Base-by-base conservation (phyloP, 164 flowering plant genomes). In the Chloranthus sessilifolius region DNA sequence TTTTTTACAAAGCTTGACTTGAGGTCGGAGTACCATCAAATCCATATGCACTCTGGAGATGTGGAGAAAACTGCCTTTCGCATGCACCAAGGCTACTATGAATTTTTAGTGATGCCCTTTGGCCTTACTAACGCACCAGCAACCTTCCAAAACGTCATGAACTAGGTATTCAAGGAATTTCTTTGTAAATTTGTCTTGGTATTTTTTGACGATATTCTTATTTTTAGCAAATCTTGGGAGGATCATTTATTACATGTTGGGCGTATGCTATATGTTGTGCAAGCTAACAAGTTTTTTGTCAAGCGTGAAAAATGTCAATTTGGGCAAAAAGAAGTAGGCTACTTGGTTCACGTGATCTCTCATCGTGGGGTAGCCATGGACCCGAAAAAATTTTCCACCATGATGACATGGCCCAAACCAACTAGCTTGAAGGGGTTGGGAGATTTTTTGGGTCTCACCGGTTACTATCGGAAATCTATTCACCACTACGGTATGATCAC, bases 381-480 rank as follows among this genome's bases (percentile, higher is more conserved):
- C 8, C 5, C 10, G 11, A 7, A 5, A 40, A 38, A 47, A 28
- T 24, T 16, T 16, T 0, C 8, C 16, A 43, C 38, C 2, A 20
- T 50, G 26, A 16, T 34, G 14, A 8, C 8, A 3, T 50, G 43
- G 54, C 40, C 29, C 11, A 10, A 12, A n/a, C 54, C 41, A 7
- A 34, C 12, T 3, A 21, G 15, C 3, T 2, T 50, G 25, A 34
- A 33, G 23, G 54, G 7, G 3, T n/a, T 50, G 42, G 9, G 54
- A 2, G 42, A 27, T 1, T 50, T 34, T 19, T 17, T 50, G 5
- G 54, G 54, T 17, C n/a, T 50, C 3, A 36, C 54, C 5, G 43
- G 43, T 1, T 50, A 50, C 38, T 34, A 50, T 27, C 40, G 42
- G 1, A 34, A 36, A 20, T 33, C 35, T 34, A 23, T 33, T n/a